Evolutionary conservation across 192 early-diverging fungal species (phyloP).

Genomic region (Endogone sp.): DNA sequence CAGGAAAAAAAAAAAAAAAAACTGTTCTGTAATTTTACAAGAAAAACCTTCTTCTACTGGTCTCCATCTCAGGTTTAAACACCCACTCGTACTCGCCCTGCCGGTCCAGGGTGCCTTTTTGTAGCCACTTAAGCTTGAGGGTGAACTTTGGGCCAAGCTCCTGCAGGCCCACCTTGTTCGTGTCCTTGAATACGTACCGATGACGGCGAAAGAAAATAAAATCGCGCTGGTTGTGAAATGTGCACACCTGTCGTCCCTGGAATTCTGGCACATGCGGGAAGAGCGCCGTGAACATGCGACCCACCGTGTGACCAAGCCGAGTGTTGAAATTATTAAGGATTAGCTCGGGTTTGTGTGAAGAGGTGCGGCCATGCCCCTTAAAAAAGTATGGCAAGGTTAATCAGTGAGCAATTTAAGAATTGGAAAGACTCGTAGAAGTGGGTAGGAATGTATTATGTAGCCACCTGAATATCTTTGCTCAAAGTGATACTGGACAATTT

Average conservation of each 20-base stretch:
- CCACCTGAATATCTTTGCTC: conserved; percentile 64
- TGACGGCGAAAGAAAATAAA: conserved; percentile 99
- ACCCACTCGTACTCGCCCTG: conserved; percentile 97
- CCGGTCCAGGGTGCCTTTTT: conserved; percentile 93
- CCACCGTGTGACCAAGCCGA: conserved; percentile 93
- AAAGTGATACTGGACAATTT: conserved; percentile 80
- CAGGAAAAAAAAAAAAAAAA: too few relatives aligned
- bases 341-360: conserved; percentile 87
- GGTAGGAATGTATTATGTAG: not conserved
- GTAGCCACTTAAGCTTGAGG: conserved; percentile 88
- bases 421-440: not conserved
- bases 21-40: too few relatives aligned
- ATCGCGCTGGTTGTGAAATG: conserved; percentile 99
- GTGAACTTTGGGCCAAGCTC: conserved; percentile 97
- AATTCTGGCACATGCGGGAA: conserved; percentile 99
- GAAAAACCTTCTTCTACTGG: conserved; percentile 85
- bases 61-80: conserved; percentile 90
- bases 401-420: not conserved
- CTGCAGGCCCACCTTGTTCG: conserved; percentile 81
- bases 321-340: conserved; percentile 98
- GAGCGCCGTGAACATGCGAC: conserved; percentile 91
- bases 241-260: conserved; percentile 88
- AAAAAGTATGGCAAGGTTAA: not conserved
- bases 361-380: conserved; percentile 72
- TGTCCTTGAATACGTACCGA: conserved; percentile 86